Base-by-base conservation (phyloP, 768 basidiomycete genomes). In the Gymnopilus dilepis region DNA sequence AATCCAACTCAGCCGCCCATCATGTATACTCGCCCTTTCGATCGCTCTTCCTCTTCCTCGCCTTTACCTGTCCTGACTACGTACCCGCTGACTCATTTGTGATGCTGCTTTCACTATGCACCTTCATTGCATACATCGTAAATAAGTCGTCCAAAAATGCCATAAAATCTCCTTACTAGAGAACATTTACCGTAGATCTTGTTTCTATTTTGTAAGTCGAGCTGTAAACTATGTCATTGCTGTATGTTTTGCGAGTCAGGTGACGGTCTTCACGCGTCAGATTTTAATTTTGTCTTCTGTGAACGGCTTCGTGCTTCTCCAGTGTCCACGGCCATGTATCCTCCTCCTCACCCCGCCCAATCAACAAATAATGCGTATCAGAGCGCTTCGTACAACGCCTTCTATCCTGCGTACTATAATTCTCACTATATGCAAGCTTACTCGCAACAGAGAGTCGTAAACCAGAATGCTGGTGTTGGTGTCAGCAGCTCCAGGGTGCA, bases 341-440 rank as follows among this genome's bases (percentile, higher is more conserved):
- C 69, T 19, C 66, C 69, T 19, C 67, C 71, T 40, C 53, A 69
- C 37, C 67, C 70, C 37, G 28, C 22, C n/a, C 63, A 50, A 43
- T 50, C 55, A 19, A 28, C 50, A 56, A 28, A 31, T 13, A 61
- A 56, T 37, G 24, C 63, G 4, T 58, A 58, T 45, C 59, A 56
- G 15, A 38, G 34, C 13, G 34, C 19, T 54, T 13, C 19, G 40
- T 22, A 15, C 37, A 22, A 7, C 17, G 34, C 57, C 48, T 48
- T 48, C 47, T 69, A 70, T 59, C 72, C 72, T 34, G 56, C 69
- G n/a, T 69, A 73, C 50, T 75, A 79, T 65, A 82, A 83, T 38
- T 72, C 79, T 17, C 85, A 87, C 67, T 86, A 87, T 76, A 80
- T 80, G 21, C 85, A 86, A 65, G 85, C 84, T 22, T 85, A 85